Evolutionary conservation across 345 rosid species (phyloP), one percentile per base, ranked within the genome.

Genomic region (Durio zibethinus): DNA sequence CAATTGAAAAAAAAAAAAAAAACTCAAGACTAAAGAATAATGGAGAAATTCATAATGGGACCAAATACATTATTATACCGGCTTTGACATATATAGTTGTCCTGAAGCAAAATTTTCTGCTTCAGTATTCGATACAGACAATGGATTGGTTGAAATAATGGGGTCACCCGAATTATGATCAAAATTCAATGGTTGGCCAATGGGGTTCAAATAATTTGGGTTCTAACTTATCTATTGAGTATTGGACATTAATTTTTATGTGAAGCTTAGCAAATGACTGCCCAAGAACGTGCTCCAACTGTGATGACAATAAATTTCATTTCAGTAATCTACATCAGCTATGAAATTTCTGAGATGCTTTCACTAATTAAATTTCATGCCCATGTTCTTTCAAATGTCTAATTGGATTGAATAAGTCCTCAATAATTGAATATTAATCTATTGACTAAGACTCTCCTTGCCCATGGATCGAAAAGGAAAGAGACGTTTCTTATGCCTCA

Each of bases 301-400:
- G 45, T 43, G 18, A 14, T 60, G 8, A 12, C 20, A 60, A 29
- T 14, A 29, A 29, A 12, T 21, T 81, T 73, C 76, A 77, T 36
- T 73, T 38, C 21, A 36, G 40, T 36, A 74, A 73, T 74, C 76
- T 14, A 47, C 4, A 73, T 65, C 72, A 36, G 54, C 25, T 20
- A 9, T 64, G 64, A 66, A 77, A 25, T 23, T 57, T 56, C 20
- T 10, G 38, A 21, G 35, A 35, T 40, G 53, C 21, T 60, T 45
- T 60, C 56, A 27, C 31, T 60, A 27, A 42, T 74, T 42, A 16
- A 73, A 74, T 69, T 45, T 56, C 43, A 36, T 31, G 78, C 71
- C 18, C 4, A 36, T 23, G 23, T 77, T 14, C 74, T 74, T 16
- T 73, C 74, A 72, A 35, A 25, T 31, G 59, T 60, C 78, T 38